Percentiles rank a stretch among this genome's conserved stretches.
Evolutionary conservation across 2,329 filamentous ascomycete species (phyloP).

Genomic region (Paracoccidioides brasiliensis): DNA sequence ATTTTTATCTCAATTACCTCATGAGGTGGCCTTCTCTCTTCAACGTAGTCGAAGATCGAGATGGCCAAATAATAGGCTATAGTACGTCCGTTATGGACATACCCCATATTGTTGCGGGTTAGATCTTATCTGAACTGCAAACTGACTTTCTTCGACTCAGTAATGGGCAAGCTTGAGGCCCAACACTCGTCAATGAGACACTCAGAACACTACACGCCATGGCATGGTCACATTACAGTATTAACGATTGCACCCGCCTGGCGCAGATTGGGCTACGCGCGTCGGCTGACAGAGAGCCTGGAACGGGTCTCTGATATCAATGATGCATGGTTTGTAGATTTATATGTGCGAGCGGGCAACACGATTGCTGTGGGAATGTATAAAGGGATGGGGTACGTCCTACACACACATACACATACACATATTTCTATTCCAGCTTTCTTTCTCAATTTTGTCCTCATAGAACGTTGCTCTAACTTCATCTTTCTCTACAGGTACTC

Average conservation of each 20-base stretch:
- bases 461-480: background rate
- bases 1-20: conserved; percentile 92
- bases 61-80: conserved; percentile 87
- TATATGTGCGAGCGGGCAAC: conserved; percentile 87
- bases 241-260: conserved; percentile 82
- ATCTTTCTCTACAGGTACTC: conserved; percentile 43
- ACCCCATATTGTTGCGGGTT: background rate
- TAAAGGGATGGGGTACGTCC: conserved; percentile 61
- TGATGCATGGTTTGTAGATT: conserved; percentile 85
- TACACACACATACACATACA: background rate
- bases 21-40: conserved; percentile 93
- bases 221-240: conserved; percentile 96
- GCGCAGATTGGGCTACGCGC: conserved; percentile 74
- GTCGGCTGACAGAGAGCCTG: conserved; percentile 65
- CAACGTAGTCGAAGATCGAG: conserved; percentile 73
- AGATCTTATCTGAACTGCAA: background rate
- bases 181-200: conserved; percentile 61
- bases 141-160: conserved; percentile 33
- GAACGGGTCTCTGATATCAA: conserved; percentile 72
- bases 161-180: conserved; percentile 93
- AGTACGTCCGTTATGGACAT: conserved; percentile 44
- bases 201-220: conserved; percentile 90
- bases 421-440: background rate
- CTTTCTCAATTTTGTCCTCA: background rate
- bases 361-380: conserved; percentile 79